phyloP scores from a whole-genome alignment of 2,329 filamentous ascomycete genomes.

The Hymenoscyphus albidus region DNA sequence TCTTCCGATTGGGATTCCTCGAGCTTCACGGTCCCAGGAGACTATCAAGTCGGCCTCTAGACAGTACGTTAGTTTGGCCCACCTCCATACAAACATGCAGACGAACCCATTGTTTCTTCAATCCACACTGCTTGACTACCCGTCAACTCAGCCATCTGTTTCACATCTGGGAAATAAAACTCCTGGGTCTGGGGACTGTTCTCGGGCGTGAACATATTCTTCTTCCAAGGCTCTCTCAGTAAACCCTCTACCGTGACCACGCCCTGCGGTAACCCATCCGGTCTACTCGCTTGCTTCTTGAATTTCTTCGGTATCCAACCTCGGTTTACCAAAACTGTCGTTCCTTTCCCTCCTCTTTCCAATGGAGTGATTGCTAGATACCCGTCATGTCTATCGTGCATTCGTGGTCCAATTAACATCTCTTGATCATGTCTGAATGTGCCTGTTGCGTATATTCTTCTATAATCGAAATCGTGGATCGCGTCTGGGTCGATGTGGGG shows the following conservation, averaged over 20 bases:
- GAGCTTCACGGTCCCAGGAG: constrained; percentile 69
- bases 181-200: constrained; percentile 79
- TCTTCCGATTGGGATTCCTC: constrained; percentile 85
- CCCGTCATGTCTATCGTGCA: constrained; percentile 84
- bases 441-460: constrained; percentile 74
- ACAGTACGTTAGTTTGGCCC: constrained; percentile 17
- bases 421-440: constrained; percentile 81
- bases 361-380: constrained; percentile 90
- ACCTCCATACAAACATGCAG: constrained; percentile 14
- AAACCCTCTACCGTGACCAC: constrained; percentile 79
- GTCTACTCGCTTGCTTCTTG: constrained; percentile 58
- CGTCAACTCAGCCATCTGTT: constrained; percentile 79
- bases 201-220: constrained; percentile 94
- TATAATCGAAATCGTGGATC: constrained; percentile 86
- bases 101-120: constrained; percentile 86
- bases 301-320: constrained; percentile 87
- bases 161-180: constrained; percentile 94
- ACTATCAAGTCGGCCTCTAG: constrained; percentile 74
- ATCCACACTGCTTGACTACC: constrained; percentile 90
- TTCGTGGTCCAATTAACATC: constrained; percentile 90
- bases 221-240: constrained; percentile 87
- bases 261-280: constrained; percentile 62
- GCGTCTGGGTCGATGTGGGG: constrained; percentile 77
- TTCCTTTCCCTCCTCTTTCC: constrained; percentile 60
- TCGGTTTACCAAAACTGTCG: constrained; percentile 79